Conservation (phyloP, 805 yeast genomes). For the Ogataea ganodermae region DNA sequence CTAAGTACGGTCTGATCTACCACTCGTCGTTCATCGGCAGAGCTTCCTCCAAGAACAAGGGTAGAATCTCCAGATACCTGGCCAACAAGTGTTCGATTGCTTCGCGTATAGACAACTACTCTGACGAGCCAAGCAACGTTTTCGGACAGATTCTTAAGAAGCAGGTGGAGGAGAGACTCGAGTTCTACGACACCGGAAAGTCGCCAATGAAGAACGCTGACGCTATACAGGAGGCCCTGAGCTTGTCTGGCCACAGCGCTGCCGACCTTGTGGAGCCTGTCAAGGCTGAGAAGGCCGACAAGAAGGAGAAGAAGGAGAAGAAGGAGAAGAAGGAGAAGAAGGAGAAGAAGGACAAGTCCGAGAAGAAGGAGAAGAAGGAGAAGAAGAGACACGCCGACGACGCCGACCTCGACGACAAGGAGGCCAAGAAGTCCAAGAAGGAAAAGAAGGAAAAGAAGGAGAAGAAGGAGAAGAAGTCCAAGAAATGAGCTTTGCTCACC, state of each 20-base stretch:
- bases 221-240: constrained; percentile 90
- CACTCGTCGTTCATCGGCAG: constrained; percentile 93
- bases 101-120: constrained; percentile 95
- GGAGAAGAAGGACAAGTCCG: constrained; percentile 43
- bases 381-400: constrained; percentile 23
- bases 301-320: constrained; percentile 47
- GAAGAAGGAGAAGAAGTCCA: constrained; percentile 30
- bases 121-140: constrained; percentile 88
- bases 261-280: constrained; percentile 34
- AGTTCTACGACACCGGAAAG: constrained; percentile 93
- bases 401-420: constrained; percentile 14
- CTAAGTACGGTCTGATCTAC: constrained; percentile 93
- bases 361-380: constrained; percentile 36
- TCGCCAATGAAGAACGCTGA: constrained; percentile 95
- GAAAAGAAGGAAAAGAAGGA: constrained; percentile 35
- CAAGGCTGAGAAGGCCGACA: constrained; percentile 40
- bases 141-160: constrained; percentile 90
- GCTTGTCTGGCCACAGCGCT: constrained; percentile 47
- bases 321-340: constrained; percentile 33
- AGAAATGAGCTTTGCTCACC: constrained; percentile 29
- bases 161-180: constrained; percentile 97
- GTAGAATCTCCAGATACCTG: constrained; percentile 96
- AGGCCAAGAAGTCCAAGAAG: constrained; percentile 28
- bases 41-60: constrained; percentile 96
- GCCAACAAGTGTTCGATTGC: constrained; percentile 99